phyloP scores from a whole-genome alignment of 768 basidiomycete genomes.

The Kwoniella dejecticola region DNA sequence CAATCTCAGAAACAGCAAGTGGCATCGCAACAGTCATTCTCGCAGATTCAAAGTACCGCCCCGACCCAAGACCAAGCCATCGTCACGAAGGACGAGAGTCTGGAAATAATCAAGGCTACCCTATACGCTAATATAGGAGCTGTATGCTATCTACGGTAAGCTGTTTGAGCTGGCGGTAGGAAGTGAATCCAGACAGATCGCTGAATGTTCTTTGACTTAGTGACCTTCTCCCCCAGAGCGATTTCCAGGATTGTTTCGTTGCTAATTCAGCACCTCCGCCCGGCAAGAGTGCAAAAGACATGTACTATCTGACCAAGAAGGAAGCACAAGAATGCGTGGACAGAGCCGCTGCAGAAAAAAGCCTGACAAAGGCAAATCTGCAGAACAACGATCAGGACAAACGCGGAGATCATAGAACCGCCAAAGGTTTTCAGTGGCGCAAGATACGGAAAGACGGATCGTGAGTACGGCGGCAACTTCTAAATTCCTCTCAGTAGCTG shows the following conservation, averaged over 20 bases:
- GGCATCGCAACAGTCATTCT: too few species aligned
- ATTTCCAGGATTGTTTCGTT: background rate
- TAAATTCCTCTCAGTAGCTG: too few species aligned
- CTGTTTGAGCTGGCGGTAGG: background rate
- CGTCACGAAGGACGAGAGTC: conserved; percentile 10
- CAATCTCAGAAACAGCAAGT: background rate
- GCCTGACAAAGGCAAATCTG: too few species aligned
- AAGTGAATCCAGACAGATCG: background rate
- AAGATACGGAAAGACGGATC: background rate
- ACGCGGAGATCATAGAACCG: background rate
- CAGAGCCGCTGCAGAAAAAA: background rate
- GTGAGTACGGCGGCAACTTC: background rate
- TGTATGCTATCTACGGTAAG: conserved; percentile 25
- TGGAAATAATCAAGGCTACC: background rate
- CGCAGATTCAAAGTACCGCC: too few species aligned
- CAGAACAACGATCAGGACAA: too few species aligned
- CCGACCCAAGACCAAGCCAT: conserved; percentile 10
- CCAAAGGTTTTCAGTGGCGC: background rate
- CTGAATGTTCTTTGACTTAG: background rate
- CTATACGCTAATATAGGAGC: conserved; percentile 14
- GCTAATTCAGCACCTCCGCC: background rate
- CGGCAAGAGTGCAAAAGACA: background rate
- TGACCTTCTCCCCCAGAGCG: conserved; percentile 9
- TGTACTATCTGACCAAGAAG: background rate
- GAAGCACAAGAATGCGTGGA: conserved; percentile 2